phyloP scores from a whole-genome alignment of 805 yeast species.

The Danielia oregonensis region DNA sequence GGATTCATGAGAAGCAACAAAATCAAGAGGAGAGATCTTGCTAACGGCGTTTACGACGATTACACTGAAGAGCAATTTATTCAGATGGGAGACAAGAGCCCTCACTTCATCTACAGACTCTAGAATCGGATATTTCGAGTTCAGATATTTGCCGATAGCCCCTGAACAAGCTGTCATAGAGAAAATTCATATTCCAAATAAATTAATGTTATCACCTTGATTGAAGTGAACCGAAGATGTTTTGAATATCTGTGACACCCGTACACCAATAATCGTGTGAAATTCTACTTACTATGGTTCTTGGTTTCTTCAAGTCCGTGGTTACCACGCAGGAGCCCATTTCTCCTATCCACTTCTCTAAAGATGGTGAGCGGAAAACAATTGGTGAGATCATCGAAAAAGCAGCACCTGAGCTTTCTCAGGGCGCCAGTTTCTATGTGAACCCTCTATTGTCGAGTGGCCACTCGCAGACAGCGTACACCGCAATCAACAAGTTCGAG shows the following conservation, averaged over 20 bases:
- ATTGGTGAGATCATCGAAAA: slow-evolving; percentile 29
- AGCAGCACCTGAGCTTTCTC: slow-evolving; percentile 37
- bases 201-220: no score
- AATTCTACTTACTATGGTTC: no score
- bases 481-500: slow-evolving; percentile 42
- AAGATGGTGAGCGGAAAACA: slow-evolving; percentile 1
- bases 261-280: no score
- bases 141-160: no score
- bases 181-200: no score
- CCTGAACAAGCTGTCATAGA: no score
- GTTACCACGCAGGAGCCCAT: slow-evolving; percentile 6
- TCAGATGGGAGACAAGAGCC: slow-evolving; percentile 39
- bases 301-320: slow-evolving; percentile 13
- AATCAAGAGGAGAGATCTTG: slow-evolving; percentile 6
- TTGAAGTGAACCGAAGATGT: no score
- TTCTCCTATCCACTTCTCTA: slow-evolving; percentile 8
- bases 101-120: slow-evolving; percentile 28
- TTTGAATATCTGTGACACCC: no score
- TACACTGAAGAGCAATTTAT: slow-evolving; percentile 22
- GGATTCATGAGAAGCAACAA: slow-evolving; percentile 24
- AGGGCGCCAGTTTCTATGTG: slow-evolving; percentile 35
- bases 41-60: slow-evolving; percentile 24
- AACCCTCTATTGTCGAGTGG: slow-evolving; percentile 48
- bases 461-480: slow-evolving; percentile 47
- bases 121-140: no score